A percentile compares a stretch with the other conserved stretches of the same genome.
phyloP scores from a whole-genome alignment of 495 filamentous ascomycete genomes.

The Penicillium ochrochloron region DNA sequence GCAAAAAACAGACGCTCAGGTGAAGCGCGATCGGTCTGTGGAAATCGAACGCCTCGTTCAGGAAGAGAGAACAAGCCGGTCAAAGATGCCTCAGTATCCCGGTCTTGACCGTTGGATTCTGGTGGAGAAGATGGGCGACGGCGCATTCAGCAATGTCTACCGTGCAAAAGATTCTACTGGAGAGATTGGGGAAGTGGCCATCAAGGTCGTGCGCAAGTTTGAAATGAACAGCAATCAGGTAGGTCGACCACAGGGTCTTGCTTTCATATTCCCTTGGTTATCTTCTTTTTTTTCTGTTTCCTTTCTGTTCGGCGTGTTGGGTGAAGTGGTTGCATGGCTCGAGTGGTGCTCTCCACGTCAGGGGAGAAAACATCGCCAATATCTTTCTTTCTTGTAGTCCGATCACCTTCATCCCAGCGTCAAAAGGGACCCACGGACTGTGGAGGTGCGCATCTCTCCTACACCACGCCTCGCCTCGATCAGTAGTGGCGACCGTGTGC shows the following conservation, averaged over 20 bases:
- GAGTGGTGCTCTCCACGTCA: not conserved
- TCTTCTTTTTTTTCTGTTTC: slow-evolving; percentile 24
- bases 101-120: slow-evolving; percentile 89
- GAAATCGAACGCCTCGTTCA: slow-evolving; percentile 82
- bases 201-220: slow-evolving; percentile 98
- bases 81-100: slow-evolving; percentile 88
- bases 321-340: not conserved
- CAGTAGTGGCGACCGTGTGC: slow-evolving; percentile 19
- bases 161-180: slow-evolving; percentile 75
- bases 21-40: slow-evolving; percentile 50
- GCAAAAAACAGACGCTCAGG: slow-evolving; percentile 55
- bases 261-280: slow-evolving; percentile 28
- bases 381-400: slow-evolving; percentile 53
- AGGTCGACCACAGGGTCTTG: slow-evolving; percentile 38
- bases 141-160: slow-evolving; percentile 98
- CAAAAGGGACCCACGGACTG: slow-evolving; percentile 89
- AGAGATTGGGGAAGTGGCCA: slow-evolving; percentile 80
- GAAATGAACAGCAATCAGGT: slow-evolving; percentile 99
- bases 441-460: slow-evolving; percentile 81
- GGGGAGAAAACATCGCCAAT: slow-evolving; percentile 40
- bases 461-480: slow-evolving; percentile 27
- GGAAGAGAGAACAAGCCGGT: slow-evolving; percentile 83
- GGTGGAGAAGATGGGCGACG: slow-evolving; percentile 98
- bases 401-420: slow-evolving; percentile 91
- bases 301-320: slow-evolving; percentile 21